Conservation (phyloP, 2,329 filamentous ascomycete genomes). For the Exophiala mesophila region DNA sequence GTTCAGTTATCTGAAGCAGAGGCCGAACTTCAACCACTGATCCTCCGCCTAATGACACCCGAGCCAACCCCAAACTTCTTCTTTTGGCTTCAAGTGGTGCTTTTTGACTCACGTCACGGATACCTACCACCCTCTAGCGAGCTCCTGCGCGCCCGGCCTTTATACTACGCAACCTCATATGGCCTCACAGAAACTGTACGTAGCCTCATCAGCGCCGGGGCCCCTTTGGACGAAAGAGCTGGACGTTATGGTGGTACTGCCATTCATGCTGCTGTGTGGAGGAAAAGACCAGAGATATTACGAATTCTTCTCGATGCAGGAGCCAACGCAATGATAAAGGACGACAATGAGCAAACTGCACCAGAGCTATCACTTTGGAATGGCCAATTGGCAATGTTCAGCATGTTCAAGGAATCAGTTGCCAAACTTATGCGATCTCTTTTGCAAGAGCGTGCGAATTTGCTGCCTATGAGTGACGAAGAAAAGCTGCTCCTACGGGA, state of each 20-base stretch:
- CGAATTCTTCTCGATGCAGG: conserved; percentile 14
- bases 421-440: background rate
- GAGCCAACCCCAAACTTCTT: conserved; percentile 11
- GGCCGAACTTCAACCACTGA: conserved; percentile 14
- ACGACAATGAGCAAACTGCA: conserved; percentile 13
- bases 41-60: conserved; percentile 12
- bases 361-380: conserved; percentile 11
- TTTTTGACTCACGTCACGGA: conserved; percentile 16
- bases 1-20: conserved; percentile 13
- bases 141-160: conserved; percentile 5
- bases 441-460: background rate
- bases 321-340: conserved; percentile 11
- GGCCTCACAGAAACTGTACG: conserved; percentile 17
- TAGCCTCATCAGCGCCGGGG: conserved; percentile 8
- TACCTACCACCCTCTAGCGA: conserved; percentile 7
- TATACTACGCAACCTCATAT: conserved; percentile 20
- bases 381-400: background rate
- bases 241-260: conserved; percentile 19
- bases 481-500: background rate
- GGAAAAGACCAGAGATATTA: conserved; percentile 10
- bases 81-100: conserved; percentile 20
- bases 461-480: background rate
- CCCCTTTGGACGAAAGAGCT: conserved; percentile 12
- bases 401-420: background rate
- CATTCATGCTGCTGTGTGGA: conserved; percentile 19